Conservation (phyloP, 768 basidiomycete genomes). For the Hebeloma cylindrosporum region DNA sequence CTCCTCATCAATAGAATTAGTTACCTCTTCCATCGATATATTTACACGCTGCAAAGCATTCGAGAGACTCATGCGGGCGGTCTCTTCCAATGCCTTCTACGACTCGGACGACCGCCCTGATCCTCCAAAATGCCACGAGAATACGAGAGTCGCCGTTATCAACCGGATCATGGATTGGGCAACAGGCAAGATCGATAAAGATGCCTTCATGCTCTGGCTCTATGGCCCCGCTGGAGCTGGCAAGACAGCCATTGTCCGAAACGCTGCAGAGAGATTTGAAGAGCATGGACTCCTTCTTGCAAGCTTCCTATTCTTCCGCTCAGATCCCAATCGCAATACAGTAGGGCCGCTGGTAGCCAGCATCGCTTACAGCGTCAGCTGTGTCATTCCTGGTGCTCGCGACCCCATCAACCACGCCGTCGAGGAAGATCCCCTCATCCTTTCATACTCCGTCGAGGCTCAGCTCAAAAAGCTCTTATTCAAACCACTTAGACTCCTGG, state of each 20-base stretch:
- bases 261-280: conserved; percentile 8
- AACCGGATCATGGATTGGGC: conserved; percentile 14
- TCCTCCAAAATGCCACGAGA: conserved; percentile 15
- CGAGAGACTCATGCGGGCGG: not conserved
- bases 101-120: conserved; percentile 11
- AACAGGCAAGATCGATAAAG: not conserved
- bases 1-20: too few species aligned
- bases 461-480: conserved; percentile 14
- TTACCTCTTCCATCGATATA: too few species aligned
- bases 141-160: conserved; percentile 14
- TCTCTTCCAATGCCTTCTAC: conserved; percentile 11
- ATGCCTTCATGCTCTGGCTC: conserved; percentile 15
- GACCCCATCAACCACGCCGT: conserved; percentile 5
- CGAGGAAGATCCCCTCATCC: conserved; percentile 9
- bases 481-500: conserved; percentile 7
- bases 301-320: conserved; percentile 17
- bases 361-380: conserved; percentile 13
- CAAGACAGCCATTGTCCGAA: conserved; percentile 16
- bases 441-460: conserved; percentile 5
- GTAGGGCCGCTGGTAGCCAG: conserved; percentile 9
- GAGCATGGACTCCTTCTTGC: not conserved
- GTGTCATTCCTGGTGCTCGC: conserved; percentile 5
- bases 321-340: conserved; percentile 9
- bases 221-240: conserved; percentile 19
- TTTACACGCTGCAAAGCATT: too few species aligned